These are phyloP conservation scores for Eutrema heterophyllum DNA, from an alignment of 345 rosid species.

Conservation along the genomic window DNA sequence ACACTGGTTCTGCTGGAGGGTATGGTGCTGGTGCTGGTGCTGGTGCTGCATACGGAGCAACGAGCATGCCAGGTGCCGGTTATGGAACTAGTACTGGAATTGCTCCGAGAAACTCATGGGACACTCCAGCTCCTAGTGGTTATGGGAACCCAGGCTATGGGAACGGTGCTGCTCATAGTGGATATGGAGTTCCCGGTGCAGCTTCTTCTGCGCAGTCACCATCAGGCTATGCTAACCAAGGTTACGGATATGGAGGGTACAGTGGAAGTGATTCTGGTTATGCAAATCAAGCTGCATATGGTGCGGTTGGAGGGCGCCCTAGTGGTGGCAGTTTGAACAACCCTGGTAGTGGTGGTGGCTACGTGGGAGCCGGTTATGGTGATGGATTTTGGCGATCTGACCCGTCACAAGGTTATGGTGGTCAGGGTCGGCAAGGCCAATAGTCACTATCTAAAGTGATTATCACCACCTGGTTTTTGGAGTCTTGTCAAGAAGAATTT, in stretches of 20 bases:
- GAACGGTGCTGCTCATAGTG: conserved; percentile 52
- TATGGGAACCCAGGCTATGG: conserved; percentile 85
- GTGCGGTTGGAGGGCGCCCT: conserved; percentile 62
- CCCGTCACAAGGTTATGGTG: conserved; percentile 61
- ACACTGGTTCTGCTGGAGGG: conserved; percentile 55
- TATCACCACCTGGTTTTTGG: conserved; percentile 14
- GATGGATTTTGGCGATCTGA: conserved; percentile 76
- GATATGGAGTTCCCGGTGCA: conserved; percentile 40
- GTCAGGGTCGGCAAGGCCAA: conserved; percentile 62
- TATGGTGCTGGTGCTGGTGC: conserved; percentile 50
- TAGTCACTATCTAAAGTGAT: conserved; percentile 24
- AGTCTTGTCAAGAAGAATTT: conserved; percentile 26
- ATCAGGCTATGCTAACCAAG: conserved; percentile 66
- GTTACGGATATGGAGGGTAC: conserved; percentile 72
- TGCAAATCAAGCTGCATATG: conserved; percentile 60
- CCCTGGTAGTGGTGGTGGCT: conserved; percentile 46
- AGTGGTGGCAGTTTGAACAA: conserved; percentile 8
- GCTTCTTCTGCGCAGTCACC: conserved; percentile 71
- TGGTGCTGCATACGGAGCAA: conserved; percentile 31
- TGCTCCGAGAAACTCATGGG: conserved; percentile 65
- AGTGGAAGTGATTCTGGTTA: conserved; percentile 67
- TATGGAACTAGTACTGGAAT: conserved; percentile 18
- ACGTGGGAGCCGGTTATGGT: conserved; percentile 61
- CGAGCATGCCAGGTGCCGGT: conserved; percentile 11
- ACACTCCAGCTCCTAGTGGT: conserved; percentile 61